A percentile compares a stretch with the other conserved stretches of the same genome.
These are phyloP conservation scores for Colletotrichum sp. DNA, from an alignment of 2,329 filamentous ascomycete species.

Conservation along the genomic window DNA sequence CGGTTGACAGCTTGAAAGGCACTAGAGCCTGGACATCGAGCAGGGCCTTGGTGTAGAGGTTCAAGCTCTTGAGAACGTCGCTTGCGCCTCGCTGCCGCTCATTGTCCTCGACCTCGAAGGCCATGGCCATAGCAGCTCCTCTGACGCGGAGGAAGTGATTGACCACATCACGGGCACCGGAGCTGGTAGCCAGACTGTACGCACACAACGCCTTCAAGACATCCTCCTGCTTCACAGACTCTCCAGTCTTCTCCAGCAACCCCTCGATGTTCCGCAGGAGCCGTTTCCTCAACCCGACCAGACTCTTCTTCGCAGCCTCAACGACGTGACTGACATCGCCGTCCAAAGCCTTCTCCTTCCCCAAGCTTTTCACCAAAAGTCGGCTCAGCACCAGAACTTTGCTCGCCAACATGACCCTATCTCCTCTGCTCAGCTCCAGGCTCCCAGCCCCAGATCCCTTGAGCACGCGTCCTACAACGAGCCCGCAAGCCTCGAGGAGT, in stretches of 20 bases:
- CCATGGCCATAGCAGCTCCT: conserved; percentile 67
- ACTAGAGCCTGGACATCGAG: conserved; percentile 78
- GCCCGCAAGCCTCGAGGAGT: conserved; percentile 55
- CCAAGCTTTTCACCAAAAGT: conserved; percentile 75
- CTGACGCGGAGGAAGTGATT: conserved; percentile 79
- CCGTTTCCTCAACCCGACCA: conserved; percentile 65
- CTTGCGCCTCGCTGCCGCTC: conserved; percentile 40
- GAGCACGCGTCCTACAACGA: conserved; percentile 54
- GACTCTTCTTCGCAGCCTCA: conserved; percentile 66
- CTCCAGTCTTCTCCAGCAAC: conserved; percentile 67
- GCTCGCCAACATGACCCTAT: conserved; percentile 61
- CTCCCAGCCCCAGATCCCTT: conserved; percentile 36
- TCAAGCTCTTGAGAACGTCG: conserved; percentile 67
- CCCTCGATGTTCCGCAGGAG: conserved; percentile 72
- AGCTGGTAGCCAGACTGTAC: conserved; percentile 81
- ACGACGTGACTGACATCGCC: conserved; percentile 43
- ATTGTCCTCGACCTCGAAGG: conserved; percentile 58
- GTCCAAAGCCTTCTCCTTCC: conserved; percentile 44
- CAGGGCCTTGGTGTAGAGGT: conserved; percentile 77
- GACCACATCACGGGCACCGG: conserved; percentile 78
- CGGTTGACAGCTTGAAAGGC: conserved; percentile 72
- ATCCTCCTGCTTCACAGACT: conserved; percentile 48
- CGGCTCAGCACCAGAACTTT: conserved; percentile 80
- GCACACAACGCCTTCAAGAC: conserved; percentile 79
- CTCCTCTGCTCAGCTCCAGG: conserved; percentile 41